These are phyloP conservation scores for Coemansia sp. DNA, from an alignment of 192 early-diverging fungal species.

Conservation along the genomic window DNA sequence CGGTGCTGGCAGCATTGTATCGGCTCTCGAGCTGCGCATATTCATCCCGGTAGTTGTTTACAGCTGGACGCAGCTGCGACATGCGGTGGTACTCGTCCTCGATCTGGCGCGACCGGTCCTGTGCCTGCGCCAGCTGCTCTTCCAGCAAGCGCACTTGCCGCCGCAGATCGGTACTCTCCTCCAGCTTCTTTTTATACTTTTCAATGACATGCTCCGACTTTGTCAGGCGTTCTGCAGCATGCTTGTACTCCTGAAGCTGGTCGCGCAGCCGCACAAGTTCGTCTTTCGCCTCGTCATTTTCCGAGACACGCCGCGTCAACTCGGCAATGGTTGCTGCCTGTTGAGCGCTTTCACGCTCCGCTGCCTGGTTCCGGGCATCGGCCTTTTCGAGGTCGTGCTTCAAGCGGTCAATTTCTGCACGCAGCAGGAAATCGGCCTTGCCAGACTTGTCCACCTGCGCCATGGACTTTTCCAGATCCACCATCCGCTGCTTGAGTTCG, in stretches of 20 bases:
- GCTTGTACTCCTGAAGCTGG: conserved; percentile 87
- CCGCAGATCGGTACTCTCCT: conserved; percentile 79
- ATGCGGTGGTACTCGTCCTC: conserved; percentile 89
- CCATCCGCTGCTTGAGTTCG: conserved; percentile 68
- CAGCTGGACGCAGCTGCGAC: conserved; percentile 69
- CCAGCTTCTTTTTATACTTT: conserved; percentile 94
- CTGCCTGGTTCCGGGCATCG: conserved; percentile 70
- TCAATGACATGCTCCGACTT: conserved; percentile 93
- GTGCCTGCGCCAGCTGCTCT: conserved; percentile 67
- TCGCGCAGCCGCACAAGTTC: conserved; percentile 75
- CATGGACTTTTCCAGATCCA: conserved; percentile 75
- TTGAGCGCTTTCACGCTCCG: conserved; percentile 61
- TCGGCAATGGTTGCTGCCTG: conserved; percentile 64
- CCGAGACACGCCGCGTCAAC: conserved; percentile 61
- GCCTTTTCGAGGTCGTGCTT: conserved; percentile 81
- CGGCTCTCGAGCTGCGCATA: conserved; percentile 71
- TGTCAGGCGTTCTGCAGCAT: conserved; percentile 85
- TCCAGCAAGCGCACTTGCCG: conserved; percentile 76
- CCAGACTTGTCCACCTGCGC: conserved; percentile 71
- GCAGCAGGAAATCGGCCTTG: conserved; percentile 78
- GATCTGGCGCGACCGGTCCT: conserved; percentile 69
- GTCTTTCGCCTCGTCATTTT: conserved; percentile 63
- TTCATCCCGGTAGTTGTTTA: conserved; percentile 87
- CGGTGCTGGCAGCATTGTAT: conserved; percentile 62
- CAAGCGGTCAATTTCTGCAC: conserved; percentile 82